These are phyloP conservation scores for Pulveroboletus sp. DNA, from an alignment of 768 basidiomycete genomes.

Conservation along the genomic window DNA sequence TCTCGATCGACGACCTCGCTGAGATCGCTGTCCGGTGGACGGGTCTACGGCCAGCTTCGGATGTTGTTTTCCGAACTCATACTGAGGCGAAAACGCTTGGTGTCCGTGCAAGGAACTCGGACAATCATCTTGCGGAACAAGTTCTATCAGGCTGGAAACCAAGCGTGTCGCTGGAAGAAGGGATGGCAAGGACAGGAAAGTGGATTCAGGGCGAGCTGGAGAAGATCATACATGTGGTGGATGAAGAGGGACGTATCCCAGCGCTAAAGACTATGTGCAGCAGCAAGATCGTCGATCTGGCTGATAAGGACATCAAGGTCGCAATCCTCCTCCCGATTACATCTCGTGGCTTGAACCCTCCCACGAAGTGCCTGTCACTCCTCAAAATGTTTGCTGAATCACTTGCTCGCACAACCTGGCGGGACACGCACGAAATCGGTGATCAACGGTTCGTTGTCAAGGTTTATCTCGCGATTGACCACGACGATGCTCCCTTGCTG, in stretches of 20 bases:
- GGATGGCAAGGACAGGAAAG: conserved; percentile 42
- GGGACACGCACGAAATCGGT: conserved; percentile 35
- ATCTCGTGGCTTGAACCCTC: conserved; percentile 39
- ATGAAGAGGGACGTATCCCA: conserved; percentile 6
- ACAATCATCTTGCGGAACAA: conserved; percentile 37
- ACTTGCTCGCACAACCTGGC: conserved; percentile 43
- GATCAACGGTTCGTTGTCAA: conserved; percentile 33
- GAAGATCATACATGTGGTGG: conserved; percentile 7
- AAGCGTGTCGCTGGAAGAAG: conserved; percentile 37
- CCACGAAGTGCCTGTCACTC: conserved; percentile 38
- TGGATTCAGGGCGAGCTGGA: conserved; percentile 46
- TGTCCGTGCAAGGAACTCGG: conserved; percentile 49
- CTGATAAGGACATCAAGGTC: conserved; percentile 35
- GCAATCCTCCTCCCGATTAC: conserved; percentile 58
- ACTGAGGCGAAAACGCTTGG: conserved; percentile 37
- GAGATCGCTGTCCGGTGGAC: conserved; percentile 35
- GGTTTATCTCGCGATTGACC: conserved; percentile 52
- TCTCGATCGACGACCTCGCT: conserved; percentile 43
- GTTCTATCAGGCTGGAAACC: conserved; percentile 43
- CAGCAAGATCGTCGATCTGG: conserved; percentile 41
- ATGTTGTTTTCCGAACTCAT: conserved; percentile 29
- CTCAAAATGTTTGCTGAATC: conserved; percentile 43
- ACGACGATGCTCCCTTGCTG: conserved; percentile 43
- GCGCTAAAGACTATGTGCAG: conserved; percentile 23
- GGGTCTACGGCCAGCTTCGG: conserved; percentile 23